phyloP scores from a whole-genome alignment of 129 eudicot genomes.

The Chrysanthemum makinoi region DNA sequence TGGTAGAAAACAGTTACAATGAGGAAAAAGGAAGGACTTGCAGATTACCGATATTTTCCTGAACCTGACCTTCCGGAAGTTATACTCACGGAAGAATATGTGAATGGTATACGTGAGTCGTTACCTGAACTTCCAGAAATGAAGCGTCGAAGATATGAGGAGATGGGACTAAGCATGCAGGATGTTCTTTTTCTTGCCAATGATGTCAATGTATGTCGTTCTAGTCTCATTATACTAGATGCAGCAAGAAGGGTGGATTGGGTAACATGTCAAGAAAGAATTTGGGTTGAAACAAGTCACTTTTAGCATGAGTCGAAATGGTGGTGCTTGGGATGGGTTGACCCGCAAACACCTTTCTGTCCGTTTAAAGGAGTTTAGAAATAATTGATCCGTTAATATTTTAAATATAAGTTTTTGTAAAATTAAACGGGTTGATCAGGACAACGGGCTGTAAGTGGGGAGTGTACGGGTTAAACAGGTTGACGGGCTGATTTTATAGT shows the following conservation, averaged over 20 bases:
- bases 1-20: slow-evolving; percentile 90
- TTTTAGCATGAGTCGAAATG: neutral
- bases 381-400: neutral
- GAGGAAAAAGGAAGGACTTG: slow-evolving; percentile 99
- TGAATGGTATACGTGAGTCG: slow-evolving; percentile 57
- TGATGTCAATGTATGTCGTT: slow-evolving; percentile 71
- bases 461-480: too few relatives aligned
- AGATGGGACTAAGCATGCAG: slow-evolving; percentile 87
- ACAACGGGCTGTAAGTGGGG: too few relatives aligned
- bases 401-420: too few relatives aligned
- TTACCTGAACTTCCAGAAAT: slow-evolving; percentile 93
- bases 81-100: slow-evolving; percentile 56
- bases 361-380: neutral
- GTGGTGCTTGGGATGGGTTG: neutral
- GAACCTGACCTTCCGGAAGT: slow-evolving; percentile 98
- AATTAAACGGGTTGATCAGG: too few relatives aligned
- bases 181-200: slow-evolving; percentile 91
- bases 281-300: neutral
- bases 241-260: neutral
- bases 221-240: neutral
- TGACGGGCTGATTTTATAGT: too few relatives aligned
- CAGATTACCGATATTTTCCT: slow-evolving; percentile 94
- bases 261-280: neutral
- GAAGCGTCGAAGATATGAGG: slow-evolving; percentile 83
- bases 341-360: neutral